Evolutionary conservation across 768 basidiomycete species (phyloP), one percentile per base, ranked within the genome.

Genomic region (Dendrothele bispora): DNA sequence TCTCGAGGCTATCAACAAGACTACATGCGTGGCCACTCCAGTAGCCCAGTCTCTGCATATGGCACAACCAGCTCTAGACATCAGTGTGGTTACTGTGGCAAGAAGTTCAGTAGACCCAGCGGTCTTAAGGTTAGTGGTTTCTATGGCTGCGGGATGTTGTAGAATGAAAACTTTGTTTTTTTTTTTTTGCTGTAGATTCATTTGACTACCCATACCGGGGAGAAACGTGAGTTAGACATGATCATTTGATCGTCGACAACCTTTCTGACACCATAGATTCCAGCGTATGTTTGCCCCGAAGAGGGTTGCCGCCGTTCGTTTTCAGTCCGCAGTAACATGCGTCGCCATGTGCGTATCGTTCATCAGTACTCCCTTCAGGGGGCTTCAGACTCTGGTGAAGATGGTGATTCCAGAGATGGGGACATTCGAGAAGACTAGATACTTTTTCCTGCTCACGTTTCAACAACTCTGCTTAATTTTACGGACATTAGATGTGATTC

Each of bases 251-350:
- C 32, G 43, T 40, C 20, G 29, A 42, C 50, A 44, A 10, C 54
- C 48, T 45, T 43, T 48, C 32, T 52, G 24, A 54, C 25, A 41
- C n/a, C n/a, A n/a, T 46, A 53, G 53, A 28, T 48, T 48, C 47
- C 63, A 84, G 83, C 83, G 5, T 84, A 75, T 63, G 65, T 69
- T 32, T 85, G 83, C 58, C 79, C 83, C 25, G 77, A 74, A 53
- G 76, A 79, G 51, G 79, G 82, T 49, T 85, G 83, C 63, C 81
- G 78, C 32, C 82, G 83, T 48, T 74, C 74, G 55, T 85, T 85
- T 60, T 82, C 80, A 54, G 83, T 85, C 48, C 74, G 82, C 61
- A 83, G 80, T 61, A 85, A 85, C 68, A 81, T 85, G 80, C 82
- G 82, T 54, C 72, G 83, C 45, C 83, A 85, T 56, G 75, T 80